Evolutionary conservation across 75 land plant species (phyloP).

Genomic region (Pinus taeda): DNA sequence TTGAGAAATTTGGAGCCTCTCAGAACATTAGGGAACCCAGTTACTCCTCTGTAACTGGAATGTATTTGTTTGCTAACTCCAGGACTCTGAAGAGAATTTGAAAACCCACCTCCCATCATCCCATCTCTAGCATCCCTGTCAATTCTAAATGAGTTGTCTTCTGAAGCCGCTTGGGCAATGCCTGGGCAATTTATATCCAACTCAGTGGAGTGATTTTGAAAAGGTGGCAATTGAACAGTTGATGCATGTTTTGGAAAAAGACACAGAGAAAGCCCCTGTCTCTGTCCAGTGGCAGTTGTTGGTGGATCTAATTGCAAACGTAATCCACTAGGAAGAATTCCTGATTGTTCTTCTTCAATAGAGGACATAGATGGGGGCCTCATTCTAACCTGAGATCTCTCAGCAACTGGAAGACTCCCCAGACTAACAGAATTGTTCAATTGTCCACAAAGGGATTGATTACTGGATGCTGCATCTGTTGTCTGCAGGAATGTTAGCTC

Average conservation of each 20-base stretch:
- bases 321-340: not conserved
- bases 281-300: constrained; percentile 6
- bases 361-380: not conserved
- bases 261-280: constrained; percentile 58
- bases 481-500: constrained; percentile 33
- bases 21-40: constrained; percentile 10
- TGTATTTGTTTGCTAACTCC: not conserved
- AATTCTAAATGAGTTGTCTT: not conserved
- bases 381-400: constrained; percentile 1
- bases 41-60: constrained; percentile 7
- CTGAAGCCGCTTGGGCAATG: constrained; percentile 5
- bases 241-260: constrained; percentile 44
- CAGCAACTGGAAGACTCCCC: not conserved
- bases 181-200: constrained; percentile 9
- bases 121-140: not conserved
- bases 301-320: constrained; percentile 9
- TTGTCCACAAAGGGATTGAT: constrained; percentile 7
- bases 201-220: constrained; percentile 11
- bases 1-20: constrained; percentile 24
- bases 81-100: constrained; percentile 7
- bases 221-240: constrained; percentile 12
- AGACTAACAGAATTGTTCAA: constrained; percentile 1
- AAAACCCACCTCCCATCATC: constrained; percentile 13
- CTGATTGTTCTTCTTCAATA: constrained; percentile 2
- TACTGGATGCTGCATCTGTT: constrained; percentile 9